Conservation (phyloP, 306 rosid species). For the Begonia peltatifolia region DNA sequence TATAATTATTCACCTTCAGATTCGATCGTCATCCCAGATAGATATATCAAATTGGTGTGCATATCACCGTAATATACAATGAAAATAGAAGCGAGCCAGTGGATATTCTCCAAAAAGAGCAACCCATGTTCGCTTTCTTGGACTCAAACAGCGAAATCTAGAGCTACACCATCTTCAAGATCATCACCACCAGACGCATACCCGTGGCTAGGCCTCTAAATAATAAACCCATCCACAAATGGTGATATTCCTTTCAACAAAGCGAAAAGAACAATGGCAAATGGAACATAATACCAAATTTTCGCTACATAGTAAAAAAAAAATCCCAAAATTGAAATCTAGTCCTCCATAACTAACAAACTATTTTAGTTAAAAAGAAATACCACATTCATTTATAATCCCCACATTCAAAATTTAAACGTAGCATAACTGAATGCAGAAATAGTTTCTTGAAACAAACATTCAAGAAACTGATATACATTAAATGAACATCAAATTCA, state of each 20-base stretch:
- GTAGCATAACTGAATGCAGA: constrained; percentile 1
- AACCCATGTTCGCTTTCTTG: constrained; percentile 45
- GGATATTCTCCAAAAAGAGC: constrained; percentile 59
- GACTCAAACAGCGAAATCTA: constrained; percentile 23
- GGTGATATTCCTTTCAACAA: constrained; percentile 94
- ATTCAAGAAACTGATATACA: constrained; percentile 14
- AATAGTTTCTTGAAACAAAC: constrained; percentile 13
- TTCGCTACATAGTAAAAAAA: no score
- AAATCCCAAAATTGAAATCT: not conserved
- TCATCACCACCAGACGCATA: constrained; percentile 85
- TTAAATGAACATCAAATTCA: not conserved
- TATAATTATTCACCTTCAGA: constrained; percentile 49
- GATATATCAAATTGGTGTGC: constrained; percentile 61
- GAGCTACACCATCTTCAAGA: constrained; percentile 96
- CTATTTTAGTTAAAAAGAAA: constrained; percentile 12
- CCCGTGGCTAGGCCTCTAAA: constrained; percentile 95
- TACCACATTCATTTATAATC: constrained; percentile 17
- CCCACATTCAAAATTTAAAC: constrained; percentile 8
- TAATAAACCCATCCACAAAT: constrained; percentile 56
- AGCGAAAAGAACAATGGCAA: constrained; percentile 13
- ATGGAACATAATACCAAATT: not conserved
- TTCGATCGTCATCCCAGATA: constrained; percentile 63
- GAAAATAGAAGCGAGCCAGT: constrained; percentile 82
- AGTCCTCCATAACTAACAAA: constrained; percentile 14
- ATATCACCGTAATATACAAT: constrained; percentile 66